A percentile compares a stretch with the other conserved stretches of the same genome.
Conservation (phyloP, 768 basidiomycete genomes). For the Psilocybe cyanescens region DNA sequence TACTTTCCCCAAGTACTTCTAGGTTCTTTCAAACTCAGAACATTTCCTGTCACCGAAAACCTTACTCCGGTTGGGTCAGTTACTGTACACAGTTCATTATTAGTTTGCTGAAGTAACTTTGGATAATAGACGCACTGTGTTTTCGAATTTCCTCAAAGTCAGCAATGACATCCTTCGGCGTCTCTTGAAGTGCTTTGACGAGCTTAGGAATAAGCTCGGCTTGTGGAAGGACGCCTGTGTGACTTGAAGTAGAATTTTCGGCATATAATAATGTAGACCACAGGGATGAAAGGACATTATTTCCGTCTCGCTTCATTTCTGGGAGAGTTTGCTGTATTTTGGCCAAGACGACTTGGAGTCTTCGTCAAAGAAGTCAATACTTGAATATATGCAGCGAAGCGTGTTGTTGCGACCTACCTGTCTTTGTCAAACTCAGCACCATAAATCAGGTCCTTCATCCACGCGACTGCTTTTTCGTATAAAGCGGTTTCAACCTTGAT, state of each 20-base stretch:
- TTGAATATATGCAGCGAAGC: neutral
- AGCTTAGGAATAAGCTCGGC: conserved; percentile 81
- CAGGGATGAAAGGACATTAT: conserved; percentile 74
- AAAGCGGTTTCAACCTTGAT: conserved; percentile 84
- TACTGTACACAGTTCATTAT: conserved; percentile 47
- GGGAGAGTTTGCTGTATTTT: conserved; percentile 92
- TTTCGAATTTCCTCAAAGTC: conserved; percentile 78
- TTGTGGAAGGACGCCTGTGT: conserved; percentile 70
- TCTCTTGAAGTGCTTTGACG: conserved; percentile 68
- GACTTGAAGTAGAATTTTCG: conserved; percentile 70
- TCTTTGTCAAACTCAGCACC: conserved; percentile 78
- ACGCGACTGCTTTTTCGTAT: conserved; percentile 83
- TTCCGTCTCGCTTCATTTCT: conserved; percentile 89
- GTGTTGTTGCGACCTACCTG: conserved; percentile 46
- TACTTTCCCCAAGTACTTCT: conserved; percentile 74
- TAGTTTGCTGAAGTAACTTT: neutral
- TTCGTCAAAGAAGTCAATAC: conserved; percentile 31
- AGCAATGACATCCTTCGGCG: conserved; percentile 71
- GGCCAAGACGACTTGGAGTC: conserved; percentile 82
- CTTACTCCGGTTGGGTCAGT: conserved; percentile 82
- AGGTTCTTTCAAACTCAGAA: conserved; percentile 71
- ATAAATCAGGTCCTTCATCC: conserved; percentile 85
- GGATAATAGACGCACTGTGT: conserved; percentile 51
- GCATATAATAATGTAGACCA: conserved; percentile 69
- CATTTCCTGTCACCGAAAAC: conserved; percentile 89